Percentiles rank a stretch among this genome's conserved stretches.
These are phyloP conservation scores for Verticillium tricorpus DNA, from an alignment of 2,329 filamentous ascomycete species.

Conservation along the genomic window DNA sequence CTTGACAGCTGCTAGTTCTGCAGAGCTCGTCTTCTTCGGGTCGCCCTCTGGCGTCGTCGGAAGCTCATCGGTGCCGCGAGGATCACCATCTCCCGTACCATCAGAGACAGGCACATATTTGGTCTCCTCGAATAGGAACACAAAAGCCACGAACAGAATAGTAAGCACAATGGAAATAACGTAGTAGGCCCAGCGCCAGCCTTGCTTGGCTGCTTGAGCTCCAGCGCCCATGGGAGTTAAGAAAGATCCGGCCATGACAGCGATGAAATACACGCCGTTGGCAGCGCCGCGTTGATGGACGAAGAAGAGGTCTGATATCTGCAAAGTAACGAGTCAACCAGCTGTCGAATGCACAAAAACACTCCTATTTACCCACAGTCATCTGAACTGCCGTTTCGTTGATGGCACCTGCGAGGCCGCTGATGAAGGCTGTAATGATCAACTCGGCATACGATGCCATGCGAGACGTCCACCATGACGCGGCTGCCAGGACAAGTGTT, in stretches of 20 bases:
- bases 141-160: slow-evolving; percentile 10
- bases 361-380: slow-evolving; percentile 13
- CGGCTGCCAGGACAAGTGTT: slow-evolving; percentile 10
- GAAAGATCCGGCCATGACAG: slow-evolving; percentile 23
- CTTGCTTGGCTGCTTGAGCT: slow-evolving; percentile 16
- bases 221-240: slow-evolving; percentile 21
- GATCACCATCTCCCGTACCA: slow-evolving; percentile 12
- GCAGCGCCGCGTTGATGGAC: slow-evolving; percentile 23
- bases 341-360: background rate
- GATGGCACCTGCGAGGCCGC: slow-evolving; percentile 30
- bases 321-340: background rate
- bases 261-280: slow-evolving; percentile 25
- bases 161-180: slow-evolving; percentile 17
- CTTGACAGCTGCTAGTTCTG: background rate
- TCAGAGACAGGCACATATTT: slow-evolving; percentile 18
- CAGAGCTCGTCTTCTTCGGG: background rate
- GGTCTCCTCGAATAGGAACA: slow-evolving; percentile 21
- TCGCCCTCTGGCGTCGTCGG: background rate
- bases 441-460: slow-evolving; percentile 8
- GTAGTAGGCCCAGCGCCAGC: slow-evolving; percentile 26
- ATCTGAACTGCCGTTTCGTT: slow-evolving; percentile 33
- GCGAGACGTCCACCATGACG: slow-evolving; percentile 10
- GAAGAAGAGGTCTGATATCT: slow-evolving; percentile 26
- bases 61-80: background rate
- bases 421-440: slow-evolving; percentile 15